A percentile compares a stretch with the other conserved stretches of the same genome.
These are phyloP conservation scores for Fagus crenata DNA, from an alignment of 306 rosid genomes.

Conservation along the genomic window DNA sequence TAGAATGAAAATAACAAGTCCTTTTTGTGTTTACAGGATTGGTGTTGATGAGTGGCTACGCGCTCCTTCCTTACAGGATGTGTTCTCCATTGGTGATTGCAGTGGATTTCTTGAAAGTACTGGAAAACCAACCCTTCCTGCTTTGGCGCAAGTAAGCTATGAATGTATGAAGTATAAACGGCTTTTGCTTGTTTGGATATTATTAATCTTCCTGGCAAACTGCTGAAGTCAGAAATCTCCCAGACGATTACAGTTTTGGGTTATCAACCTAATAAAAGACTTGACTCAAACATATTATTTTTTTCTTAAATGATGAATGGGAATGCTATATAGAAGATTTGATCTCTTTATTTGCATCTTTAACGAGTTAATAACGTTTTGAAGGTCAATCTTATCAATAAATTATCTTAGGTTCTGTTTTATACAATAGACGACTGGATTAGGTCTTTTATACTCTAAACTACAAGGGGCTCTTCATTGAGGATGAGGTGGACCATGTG, in stretches of 20 bases:
- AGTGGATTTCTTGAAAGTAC: conserved; percentile 92
- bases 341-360: neutral
- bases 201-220: conserved; percentile 19
- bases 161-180: neutral
- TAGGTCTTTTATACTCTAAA: neutral
- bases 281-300: too few species aligned
- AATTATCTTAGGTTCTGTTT: neutral
- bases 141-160: conserved; percentile 80
- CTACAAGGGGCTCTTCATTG: neutral
- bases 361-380: neutral
- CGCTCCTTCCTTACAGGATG: conserved; percentile 68
- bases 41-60: conserved; percentile 94
- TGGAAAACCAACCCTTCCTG: conserved; percentile 80
- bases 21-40: conserved; percentile 56
- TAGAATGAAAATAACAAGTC: neutral
- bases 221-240: neutral
- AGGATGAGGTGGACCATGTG: neutral
- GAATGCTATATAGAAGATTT: too few species aligned
- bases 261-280: too few species aligned
- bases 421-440: neutral
- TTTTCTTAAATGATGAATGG: too few species aligned
- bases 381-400: neutral
- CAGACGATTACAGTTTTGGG: neutral
- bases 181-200: neutral
- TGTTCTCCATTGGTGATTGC: conserved; percentile 92